Evolutionary conservation across 1,284 basidiomycete species (phyloP), one percentile per base, ranked within the genome.

Genomic region (Microstroma glucosiphilum): DNA sequence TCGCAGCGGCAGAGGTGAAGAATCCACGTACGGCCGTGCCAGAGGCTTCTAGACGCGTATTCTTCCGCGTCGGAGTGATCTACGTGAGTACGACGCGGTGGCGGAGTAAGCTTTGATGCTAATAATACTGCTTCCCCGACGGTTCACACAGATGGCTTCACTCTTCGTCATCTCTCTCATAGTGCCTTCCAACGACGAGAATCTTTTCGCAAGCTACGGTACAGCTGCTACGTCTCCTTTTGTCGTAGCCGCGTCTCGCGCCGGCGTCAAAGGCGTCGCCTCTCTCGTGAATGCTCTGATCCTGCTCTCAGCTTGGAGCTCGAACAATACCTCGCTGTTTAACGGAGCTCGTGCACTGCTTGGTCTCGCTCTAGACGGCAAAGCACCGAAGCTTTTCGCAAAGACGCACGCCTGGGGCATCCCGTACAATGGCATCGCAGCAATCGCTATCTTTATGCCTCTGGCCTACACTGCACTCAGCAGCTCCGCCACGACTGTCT

Each of bases 151-250:
- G 46, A 48, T 54, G 17, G n/a, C 21, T 6, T 54, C 51, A 21
- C 51, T 54, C n/a, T 54, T 54, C 15, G n/a, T 54, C 51, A 21
- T 54, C 51, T 54, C 51, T 25, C n/a, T 54, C 21, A 26, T 26
- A 6, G 51, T 54, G 2, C 25, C 51, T 6, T 54, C 51, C 4
- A 54, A 19, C 74, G 82, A 87, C 60, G 72, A 80, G 0, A 79
- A 83, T 19, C 84, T 92, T 30, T 80, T 84, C 64, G 81, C 89
- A 53, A 15, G 26, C 19, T 76, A 75, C 58, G 83, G 84, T 19
- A 87, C 84, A 43, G 89, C 89, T 55, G 85, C 86, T 12, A 85
- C 85, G 11, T 89, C 88, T 19, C 90, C 90, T 1, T 91, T 90
- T 79, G 89, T 91, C 63, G 89, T 91, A 68, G 90, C 88, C 8